Base-by-base conservation (phyloP, 352 stramenopile genomes). In the Pythium dissimile region DNA sequence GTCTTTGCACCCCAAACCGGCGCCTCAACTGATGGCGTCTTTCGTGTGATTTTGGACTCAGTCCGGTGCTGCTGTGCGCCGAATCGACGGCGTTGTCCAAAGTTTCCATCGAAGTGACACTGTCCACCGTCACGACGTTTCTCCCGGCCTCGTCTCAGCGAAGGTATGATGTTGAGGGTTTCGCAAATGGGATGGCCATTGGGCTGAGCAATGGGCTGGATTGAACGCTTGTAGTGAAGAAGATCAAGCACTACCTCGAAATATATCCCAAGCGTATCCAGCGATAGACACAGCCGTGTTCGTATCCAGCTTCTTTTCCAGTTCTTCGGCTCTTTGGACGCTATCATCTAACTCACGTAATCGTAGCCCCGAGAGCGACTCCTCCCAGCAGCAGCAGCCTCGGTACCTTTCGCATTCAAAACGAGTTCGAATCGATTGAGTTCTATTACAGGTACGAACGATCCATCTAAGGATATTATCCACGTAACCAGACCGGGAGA, bases 101-200 rank as follows among this genome's bases (percentile, higher is more conserved):
- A 56, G 82, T 90, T 34, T 70, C 68, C n/a, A 66, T 88, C 23
- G 80, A 94, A 63, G 67, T 92, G 54, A 91, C 80, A n/a, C 67
- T 94, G 12, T 92, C 85, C 15, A 94, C 85, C 0, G 70, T 92
- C 38, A 86, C 80, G n/a, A 88, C 78, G 20, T 89, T 92, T 59
- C 59, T 91, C 2, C 77, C 82, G n/a, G 69, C 66, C 41, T 62
- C 77, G 6, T 88, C 81, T 18, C 81, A 92, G 64, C 60, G 67
- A 28, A 81, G 71, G 73, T 81, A 16, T 39, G 16, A n/a, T n/a
- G n/a, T n/a, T n/a, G n/a, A n/a, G n/a, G n/a, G n/a, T n/a, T n/a
- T n/a, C n/a, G n/a, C n/a, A n/a, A n/a, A n/a, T n/a, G n/a, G n/a
- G n/a, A n/a, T n/a, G n/a, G n/a, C n/a, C n/a, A n/a, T n/a, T n/a